Base-by-base conservation (phyloP, 1,284 basidiomycete genomes). In the Leccinum ponderosum region DNA sequence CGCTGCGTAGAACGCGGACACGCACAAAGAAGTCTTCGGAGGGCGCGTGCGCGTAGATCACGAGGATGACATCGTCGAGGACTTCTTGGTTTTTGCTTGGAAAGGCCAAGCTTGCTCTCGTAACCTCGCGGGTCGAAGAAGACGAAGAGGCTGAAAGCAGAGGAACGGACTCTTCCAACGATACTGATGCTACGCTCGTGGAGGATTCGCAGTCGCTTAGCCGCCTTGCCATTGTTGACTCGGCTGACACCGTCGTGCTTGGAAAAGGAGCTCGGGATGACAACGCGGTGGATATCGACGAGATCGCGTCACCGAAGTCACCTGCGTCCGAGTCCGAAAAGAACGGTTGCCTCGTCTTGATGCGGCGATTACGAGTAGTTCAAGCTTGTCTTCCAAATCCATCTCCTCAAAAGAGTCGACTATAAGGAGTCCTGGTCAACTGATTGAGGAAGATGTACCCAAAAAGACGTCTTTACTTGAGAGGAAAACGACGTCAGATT, bases 81-180 rank as follows among this genome's bases (percentile, higher is more conserved):
- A 84, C 2, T 90, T 90, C 63, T 77, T 93, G 53, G 79, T 82
- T 60, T 80, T 82, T 54, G 90, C 90, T 2, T 92, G 89, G 86
- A 81, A 79, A 59, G 83, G 95, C 95, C 7, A 95, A 96, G 71
- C 83, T 97, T n/a, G 95, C 95, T 0, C 82, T 97, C 15, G 90
- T 97, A 17, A 94, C 94, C 3, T 91, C 93, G 3, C 87, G 92
- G 68, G 93, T 95, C 64, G 94, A 96, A 73, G 91, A 93, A 70
- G 90, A 93, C 63, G 91, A 93, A 60, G 89, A 91, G 64, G 80
- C 77, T n/a, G 87, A 88, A 63, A 83, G 83, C 67, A 82, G 83
- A 59, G 87, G 86, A 50, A 90, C 89, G 5, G 90, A 90, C 67
- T 85, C 88, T n/a, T 91, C 89, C 15, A 89, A 91, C 65, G 90